A percentile compares a stretch with the other conserved stretches of the same genome.
phyloP scores from a whole-genome alignment of 225 moss, liverwort and hornwort genomes.

The Bryum argenteum region DNA sequence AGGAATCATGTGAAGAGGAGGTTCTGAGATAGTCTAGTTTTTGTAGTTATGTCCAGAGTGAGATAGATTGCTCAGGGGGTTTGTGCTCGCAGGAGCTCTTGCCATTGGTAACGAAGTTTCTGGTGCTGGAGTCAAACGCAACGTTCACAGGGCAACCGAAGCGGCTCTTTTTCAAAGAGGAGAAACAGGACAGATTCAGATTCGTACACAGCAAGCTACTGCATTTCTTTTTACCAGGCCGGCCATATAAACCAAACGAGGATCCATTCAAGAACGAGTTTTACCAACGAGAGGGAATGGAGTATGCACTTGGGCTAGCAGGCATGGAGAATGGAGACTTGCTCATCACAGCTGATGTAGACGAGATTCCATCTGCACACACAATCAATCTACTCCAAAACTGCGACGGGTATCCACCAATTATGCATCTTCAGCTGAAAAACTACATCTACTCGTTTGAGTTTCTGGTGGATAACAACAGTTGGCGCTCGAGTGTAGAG shows the following conservation, averaged over 20 bases:
- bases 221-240: slow-evolving; percentile 51
- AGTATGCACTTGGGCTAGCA: slow-evolving; percentile 34
- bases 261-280: slow-evolving; percentile 61
- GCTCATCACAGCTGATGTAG: slow-evolving; percentile 70
- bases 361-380: slow-evolving; percentile 78
- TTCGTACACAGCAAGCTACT: slow-evolving; percentile 54
- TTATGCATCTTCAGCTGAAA: slow-evolving; percentile 70
- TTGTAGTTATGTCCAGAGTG: neutral
- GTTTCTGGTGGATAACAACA: slow-evolving; percentile 63
- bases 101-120: slow-evolving; percentile 63
- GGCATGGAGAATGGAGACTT: slow-evolving; percentile 68
- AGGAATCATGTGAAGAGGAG: neutral
- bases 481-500: slow-evolving; percentile 70
- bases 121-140: slow-evolving; percentile 71
- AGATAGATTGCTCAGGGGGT: neutral
- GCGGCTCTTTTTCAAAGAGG: slow-evolving; percentile 54
- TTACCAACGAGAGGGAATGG: slow-evolving; percentile 55
- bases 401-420: slow-evolving; percentile 70
- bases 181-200: slow-evolving; percentile 50
- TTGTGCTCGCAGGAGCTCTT: slow-evolving; percentile 58
- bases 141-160: slow-evolving; percentile 83
- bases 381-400: slow-evolving; percentile 66
- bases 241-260: slow-evolving; percentile 41
- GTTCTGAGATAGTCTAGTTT: neutral
- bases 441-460: slow-evolving; percentile 81